A percentile compares a stretch with the other conserved stretches of the same genome.
Evolutionary conservation across 2,329 filamentous ascomycete genomes (phyloP).

Genomic region (Aaosphaeria arxii): DNA sequence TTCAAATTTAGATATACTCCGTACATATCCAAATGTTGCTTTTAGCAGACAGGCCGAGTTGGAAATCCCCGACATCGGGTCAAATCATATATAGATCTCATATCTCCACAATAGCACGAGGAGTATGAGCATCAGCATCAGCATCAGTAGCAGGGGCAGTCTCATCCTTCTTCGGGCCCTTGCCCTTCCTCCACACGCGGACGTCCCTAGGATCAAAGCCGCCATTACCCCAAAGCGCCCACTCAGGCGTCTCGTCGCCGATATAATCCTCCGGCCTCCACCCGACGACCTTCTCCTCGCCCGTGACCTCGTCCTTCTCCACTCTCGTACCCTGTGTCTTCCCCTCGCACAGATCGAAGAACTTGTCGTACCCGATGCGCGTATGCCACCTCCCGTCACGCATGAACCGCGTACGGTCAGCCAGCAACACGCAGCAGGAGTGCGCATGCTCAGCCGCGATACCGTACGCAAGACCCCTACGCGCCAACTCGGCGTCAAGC

Average conservation of each 20-base stretch:
- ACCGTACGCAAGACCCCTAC: slow-evolving; percentile 75
- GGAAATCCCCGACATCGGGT: too few relatives aligned
- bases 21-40: neutral
- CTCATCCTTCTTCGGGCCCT: slow-evolving; percentile 43
- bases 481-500: slow-evolving; percentile 64
- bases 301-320: slow-evolving; percentile 20
- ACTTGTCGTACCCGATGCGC: slow-evolving; percentile 82
- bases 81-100: too few relatives aligned
- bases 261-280: slow-evolving; percentile 92
- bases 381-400: slow-evolving; percentile 83
- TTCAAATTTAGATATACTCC: too few relatives aligned
- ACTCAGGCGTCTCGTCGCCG: slow-evolving; percentile 79
- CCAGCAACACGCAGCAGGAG: slow-evolving; percentile 87
- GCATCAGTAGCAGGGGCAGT: too few relatives aligned
- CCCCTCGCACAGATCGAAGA: slow-evolving; percentile 79
- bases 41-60: neutral
- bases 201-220: slow-evolving; percentile 91
- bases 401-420: slow-evolving; percentile 70
- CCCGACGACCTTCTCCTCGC: slow-evolving; percentile 51
- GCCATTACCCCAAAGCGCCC: slow-evolving; percentile 92
- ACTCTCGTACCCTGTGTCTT: slow-evolving; percentile 28
- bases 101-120: too few relatives aligned
- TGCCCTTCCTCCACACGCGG: slow-evolving; percentile 82
- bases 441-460: slow-evolving; percentile 95
- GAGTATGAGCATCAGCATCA: too few relatives aligned